phyloP scores from a whole-genome alignment of 495 filamentous ascomycete species.

The Cercophora sp. region DNA sequence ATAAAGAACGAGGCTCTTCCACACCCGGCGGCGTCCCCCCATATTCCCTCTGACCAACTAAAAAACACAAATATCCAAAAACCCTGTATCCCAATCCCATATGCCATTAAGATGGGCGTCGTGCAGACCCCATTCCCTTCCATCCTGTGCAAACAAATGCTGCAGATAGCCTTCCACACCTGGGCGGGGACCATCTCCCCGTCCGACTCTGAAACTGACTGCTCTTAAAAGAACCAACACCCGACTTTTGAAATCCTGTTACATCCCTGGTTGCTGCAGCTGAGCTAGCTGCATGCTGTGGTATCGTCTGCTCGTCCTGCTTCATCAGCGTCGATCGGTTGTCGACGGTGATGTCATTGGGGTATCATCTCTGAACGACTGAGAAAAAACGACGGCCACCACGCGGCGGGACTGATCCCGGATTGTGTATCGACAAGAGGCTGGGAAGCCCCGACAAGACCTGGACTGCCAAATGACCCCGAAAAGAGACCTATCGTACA shows the following conservation, averaged over 20 bases:
- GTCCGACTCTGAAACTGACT: too few relatives aligned
- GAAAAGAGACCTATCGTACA: conserved; percentile 35
- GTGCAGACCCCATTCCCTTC: not conserved
- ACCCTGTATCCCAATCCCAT: not conserved
- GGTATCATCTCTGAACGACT: conserved; percentile 18
- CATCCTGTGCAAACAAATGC: conserved; percentile 3
- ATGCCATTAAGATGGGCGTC: conserved; percentile 3
- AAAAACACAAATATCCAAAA: conserved; percentile 4
- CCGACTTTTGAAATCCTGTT: conserved; percentile 13
- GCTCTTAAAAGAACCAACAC: too few relatives aligned
- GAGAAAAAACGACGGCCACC: conserved; percentile 17
- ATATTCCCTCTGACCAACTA: not conserved
- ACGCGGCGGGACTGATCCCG: conserved; percentile 25
- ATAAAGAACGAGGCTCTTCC: conserved; percentile 11
- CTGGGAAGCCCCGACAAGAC: conserved; percentile 14
- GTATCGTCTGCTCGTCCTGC: conserved; percentile 10
- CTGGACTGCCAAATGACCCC: conserved; percentile 25
- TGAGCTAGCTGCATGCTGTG: not conserved
- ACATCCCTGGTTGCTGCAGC: conserved; percentile 7
- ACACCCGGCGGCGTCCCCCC: conserved; percentile 8
- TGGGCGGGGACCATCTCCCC: too few relatives aligned
- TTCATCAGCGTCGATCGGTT: conserved; percentile 14
- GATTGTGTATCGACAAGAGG: conserved; percentile 21
- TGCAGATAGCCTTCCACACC: conserved; percentile 8
- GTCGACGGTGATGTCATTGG: conserved; percentile 11